phyloP scores from a whole-genome alignment of 129 eudicot species.

The Pittosporum tobira region DNA sequence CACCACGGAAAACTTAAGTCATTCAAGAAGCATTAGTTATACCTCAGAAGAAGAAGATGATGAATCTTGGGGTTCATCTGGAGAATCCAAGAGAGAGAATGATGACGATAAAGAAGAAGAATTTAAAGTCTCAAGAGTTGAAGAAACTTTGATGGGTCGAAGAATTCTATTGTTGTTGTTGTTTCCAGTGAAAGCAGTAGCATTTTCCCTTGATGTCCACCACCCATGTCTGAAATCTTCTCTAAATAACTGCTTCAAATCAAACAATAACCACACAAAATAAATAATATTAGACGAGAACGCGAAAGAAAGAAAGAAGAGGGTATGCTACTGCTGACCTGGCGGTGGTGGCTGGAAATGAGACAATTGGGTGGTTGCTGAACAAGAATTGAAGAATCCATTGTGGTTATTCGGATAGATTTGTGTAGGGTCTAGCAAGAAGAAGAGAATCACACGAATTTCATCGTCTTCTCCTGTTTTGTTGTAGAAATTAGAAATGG shows the following conservation, averaged over 20 bases:
- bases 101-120: conserved; percentile 25
- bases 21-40: not conserved
- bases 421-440: not conserved
- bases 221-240: conserved; percentile 23
- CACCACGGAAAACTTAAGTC: not conserved
- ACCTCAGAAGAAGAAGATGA: conserved; percentile 76
- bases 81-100: conserved; percentile 37
- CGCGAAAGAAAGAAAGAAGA: conserved; percentile 10
- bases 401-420: not conserved
- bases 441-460: not conserved
- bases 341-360: conserved; percentile 21
- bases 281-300: not conserved
- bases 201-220: conserved; percentile 7
- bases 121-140: conserved; percentile 18
- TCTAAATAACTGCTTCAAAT: conserved; percentile 24
- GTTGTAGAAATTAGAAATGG: not conserved
- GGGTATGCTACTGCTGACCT: conserved; percentile 16
- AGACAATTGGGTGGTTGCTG: conserved; percentile 34
- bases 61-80: conserved; percentile 28
- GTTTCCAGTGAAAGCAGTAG: not conserved
- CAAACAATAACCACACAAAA: not conserved
- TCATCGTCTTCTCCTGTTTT: not conserved
- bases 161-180: conserved; percentile 25
- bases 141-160: conserved; percentile 21
- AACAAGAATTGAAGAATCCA: conserved; percentile 38